These are phyloP conservation scores for Lentinula edodes DNA, from an alignment of 768 basidiomycete genomes.

Conservation along the genomic window DNA sequence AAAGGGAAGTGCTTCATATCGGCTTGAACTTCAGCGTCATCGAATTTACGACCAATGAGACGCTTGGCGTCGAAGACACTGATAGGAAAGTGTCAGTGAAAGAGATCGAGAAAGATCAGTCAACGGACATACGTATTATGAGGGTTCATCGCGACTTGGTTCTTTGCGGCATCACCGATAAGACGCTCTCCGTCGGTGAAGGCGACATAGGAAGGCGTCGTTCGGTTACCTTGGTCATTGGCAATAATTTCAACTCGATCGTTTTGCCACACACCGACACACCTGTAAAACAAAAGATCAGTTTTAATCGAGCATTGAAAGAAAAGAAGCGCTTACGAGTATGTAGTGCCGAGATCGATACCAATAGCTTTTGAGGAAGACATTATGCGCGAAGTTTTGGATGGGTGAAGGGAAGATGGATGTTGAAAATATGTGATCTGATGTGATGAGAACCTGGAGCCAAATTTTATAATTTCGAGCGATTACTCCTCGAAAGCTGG, in stretches of 20 bases:
- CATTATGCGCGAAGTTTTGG: constrained; percentile 1
- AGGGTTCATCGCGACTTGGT: constrained; percentile 72
- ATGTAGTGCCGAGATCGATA: constrained; percentile 69
- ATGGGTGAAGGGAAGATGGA: not conserved
- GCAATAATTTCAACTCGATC: constrained; percentile 71
- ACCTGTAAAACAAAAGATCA: not conserved
- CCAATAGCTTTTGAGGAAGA: constrained; percentile 33
- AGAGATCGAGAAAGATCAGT: not conserved
- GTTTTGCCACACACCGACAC: constrained; percentile 9
- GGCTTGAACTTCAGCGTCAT: constrained; percentile 39
- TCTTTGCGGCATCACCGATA: constrained; percentile 73
- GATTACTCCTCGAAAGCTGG: not conserved
- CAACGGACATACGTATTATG: constrained; percentile 49
- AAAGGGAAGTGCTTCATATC: constrained; percentile 49
- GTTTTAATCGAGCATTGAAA: constrained; percentile 41
- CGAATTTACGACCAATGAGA: constrained; percentile 46
- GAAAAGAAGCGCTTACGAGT: constrained; percentile 42
- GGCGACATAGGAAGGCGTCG: constrained; percentile 88
- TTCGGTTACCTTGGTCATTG: constrained; percentile 86
- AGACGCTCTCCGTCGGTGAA: constrained; percentile 87
- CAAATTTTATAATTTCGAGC: not conserved
- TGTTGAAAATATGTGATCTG: not conserved
- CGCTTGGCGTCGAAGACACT: constrained; percentile 54
- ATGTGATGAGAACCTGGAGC: not conserved
- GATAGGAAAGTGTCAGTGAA: not conserved